A percentile compares a stretch with the other conserved stretches of the same genome.
Conservation (phyloP, 2,329 filamentous ascomycete species). For the Gnomoniopsis smithogilvyi region DNA sequence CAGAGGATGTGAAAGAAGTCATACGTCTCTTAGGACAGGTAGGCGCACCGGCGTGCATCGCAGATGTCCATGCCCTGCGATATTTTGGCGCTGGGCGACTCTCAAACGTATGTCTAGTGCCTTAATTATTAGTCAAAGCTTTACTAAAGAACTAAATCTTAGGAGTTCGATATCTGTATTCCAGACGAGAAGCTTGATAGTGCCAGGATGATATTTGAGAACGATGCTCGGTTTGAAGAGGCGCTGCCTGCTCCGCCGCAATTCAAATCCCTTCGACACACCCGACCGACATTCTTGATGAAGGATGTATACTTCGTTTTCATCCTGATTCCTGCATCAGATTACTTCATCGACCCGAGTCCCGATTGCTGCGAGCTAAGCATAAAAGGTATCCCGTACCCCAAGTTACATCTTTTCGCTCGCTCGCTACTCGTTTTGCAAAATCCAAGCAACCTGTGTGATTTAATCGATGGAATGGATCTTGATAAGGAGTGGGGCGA, state of each 20-base stretch:
- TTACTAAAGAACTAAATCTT: background rate
- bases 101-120: background rate
- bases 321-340: background rate
- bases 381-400: background rate
- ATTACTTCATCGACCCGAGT: background rate
- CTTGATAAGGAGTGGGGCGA: background rate
- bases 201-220: background rate
- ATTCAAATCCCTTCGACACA: background rate
- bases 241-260: too few species aligned
- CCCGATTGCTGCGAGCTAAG: background rate
- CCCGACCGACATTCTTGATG: background rate
- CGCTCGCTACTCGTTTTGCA: background rate
- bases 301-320: background rate
- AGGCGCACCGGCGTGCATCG: background rate
- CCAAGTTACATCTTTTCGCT: background rate
- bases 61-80: background rate
- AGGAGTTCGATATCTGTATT: background rate
- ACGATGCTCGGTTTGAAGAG: background rate
- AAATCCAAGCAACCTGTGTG: background rate
- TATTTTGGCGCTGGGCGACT: background rate
- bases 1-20: background rate
- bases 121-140: background rate
- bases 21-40: background rate
- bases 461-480: slow-evolving; percentile 5
- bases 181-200: background rate